These are phyloP conservation scores for Balansia obtecta DNA, from an alignment of 2,329 filamentous ascomycete species.

Conservation along the genomic window DNA sequence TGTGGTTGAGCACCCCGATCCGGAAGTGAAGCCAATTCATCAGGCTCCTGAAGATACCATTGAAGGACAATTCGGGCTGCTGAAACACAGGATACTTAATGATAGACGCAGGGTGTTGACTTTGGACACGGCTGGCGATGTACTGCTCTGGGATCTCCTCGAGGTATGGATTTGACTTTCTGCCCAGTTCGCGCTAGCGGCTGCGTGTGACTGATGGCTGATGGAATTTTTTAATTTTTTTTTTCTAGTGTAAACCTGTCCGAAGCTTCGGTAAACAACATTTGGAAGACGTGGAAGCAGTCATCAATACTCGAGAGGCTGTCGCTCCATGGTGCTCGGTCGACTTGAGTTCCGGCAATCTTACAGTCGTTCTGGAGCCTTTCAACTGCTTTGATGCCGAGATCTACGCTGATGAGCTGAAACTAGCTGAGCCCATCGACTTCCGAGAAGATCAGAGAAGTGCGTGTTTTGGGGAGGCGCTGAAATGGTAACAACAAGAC, in stretches of 20 bases:
- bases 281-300: constrained; percentile 78
- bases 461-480: constrained; percentile 26
- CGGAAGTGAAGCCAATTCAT: constrained; percentile 47
- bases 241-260: constrained; percentile 62
- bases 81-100: constrained; percentile 86
- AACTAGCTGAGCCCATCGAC: constrained; percentile 58
- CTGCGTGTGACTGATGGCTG: too few species aligned
- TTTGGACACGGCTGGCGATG: constrained; percentile 87
- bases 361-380: constrained; percentile 84
- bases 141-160: constrained; percentile 87
- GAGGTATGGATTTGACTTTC: constrained; percentile 40
- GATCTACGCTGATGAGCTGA: constrained; percentile 85
- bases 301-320: constrained; percentile 77
- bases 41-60: constrained; percentile 67
- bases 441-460: constrained; percentile 91
- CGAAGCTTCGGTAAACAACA: constrained; percentile 90
- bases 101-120: constrained; percentile 83
- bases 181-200: background rate
- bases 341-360: constrained; percentile 80
- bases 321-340: constrained; percentile 95
- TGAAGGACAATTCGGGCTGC: constrained; percentile 86
- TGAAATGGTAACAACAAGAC: background rate
- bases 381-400: constrained; percentile 97
- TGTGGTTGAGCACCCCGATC: constrained; percentile 15
- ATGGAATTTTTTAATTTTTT: too few species aligned